Conservation (phyloP, 192 early-diverging fungal species). For the Backusella macrospora region DNA sequence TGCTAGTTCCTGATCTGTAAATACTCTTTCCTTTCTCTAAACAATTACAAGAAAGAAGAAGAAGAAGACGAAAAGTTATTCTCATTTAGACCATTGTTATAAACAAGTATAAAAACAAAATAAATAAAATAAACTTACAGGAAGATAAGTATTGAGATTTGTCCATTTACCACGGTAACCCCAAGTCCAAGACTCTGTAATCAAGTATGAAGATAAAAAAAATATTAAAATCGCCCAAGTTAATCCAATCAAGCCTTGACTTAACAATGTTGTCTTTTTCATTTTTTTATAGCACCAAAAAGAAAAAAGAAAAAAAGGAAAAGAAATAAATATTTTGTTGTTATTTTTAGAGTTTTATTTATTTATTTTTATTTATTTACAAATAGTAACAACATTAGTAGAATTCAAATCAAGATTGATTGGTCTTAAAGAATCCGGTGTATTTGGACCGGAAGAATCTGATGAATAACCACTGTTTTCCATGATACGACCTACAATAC, state of each 20-base stretch:
- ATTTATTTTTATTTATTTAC: neutral
- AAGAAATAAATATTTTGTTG: neutral
- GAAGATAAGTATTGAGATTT: conserved; percentile 72
- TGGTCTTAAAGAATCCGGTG: conserved; percentile 7
- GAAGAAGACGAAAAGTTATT: neutral
- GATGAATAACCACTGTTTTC: conserved; percentile 24
- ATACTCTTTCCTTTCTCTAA: conserved; percentile 57
- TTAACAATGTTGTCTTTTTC: conserved; percentile 7
- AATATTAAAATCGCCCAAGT: conserved; percentile 41
- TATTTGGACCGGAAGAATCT: neutral
- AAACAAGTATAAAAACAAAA: neutral
- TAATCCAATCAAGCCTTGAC: conserved; percentile 16
- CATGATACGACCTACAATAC: conserved; percentile 51
- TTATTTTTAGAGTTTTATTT: neutral
- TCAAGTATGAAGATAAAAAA: conserved; percentile 62
- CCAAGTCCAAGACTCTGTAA: conserved; percentile 81
- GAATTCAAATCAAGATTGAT: neutral
- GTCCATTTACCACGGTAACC: conserved; percentile 71
- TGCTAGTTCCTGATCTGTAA: conserved; percentile 79
- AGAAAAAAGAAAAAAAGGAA: neutral
- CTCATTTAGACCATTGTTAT: neutral
- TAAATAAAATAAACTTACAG: conserved; percentile 44
- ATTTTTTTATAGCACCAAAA: neutral
- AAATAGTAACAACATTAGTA: neutral
- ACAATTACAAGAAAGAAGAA: no score